These are phyloP conservation scores for Lentithecium fluviatile DNA, from an alignment of 495 filamentous ascomycete genomes.

Conservation along the genomic window DNA sequence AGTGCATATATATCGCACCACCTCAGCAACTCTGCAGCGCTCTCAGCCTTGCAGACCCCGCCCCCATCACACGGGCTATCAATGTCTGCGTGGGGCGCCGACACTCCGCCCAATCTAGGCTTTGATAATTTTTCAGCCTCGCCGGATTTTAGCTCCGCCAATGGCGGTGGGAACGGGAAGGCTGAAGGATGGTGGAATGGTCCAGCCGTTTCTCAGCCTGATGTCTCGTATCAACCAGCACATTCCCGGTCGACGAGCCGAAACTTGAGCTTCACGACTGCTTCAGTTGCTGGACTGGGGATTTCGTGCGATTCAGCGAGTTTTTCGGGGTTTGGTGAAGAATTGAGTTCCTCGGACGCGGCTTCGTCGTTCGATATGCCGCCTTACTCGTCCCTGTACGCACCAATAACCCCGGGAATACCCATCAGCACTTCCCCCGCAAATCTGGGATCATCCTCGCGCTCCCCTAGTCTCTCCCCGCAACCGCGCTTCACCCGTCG, in stretches of 20 bases:
- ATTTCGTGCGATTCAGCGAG: slow-evolving; percentile 26
- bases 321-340: slow-evolving; percentile 3
- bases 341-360: neutral
- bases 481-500: slow-evolving; percentile 18
- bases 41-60: slow-evolving; percentile 37
- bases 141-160: slow-evolving; percentile 18
- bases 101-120: slow-evolving; percentile 24
- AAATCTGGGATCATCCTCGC: slow-evolving; percentile 8
- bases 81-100: slow-evolving; percentile 32
- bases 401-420: neutral
- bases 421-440: neutral
- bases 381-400: neutral
- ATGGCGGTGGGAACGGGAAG: slow-evolving; percentile 8
- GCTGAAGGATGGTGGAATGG: slow-evolving; percentile 14
- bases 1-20: slow-evolving; percentile 20
- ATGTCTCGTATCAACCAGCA: neutral
- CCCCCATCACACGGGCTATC: slow-evolving; percentile 18
- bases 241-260: slow-evolving; percentile 6
- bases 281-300: slow-evolving; percentile 17
- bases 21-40: slow-evolving; percentile 27
- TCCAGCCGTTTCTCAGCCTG: slow-evolving; percentile 5
- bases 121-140: slow-evolving; percentile 33
- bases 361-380: slow-evolving; percentile 15
- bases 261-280: slow-evolving; percentile 1
- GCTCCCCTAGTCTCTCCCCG: slow-evolving; percentile 17